Evolutionary conservation across 2,329 filamentous ascomycete genomes (phyloP), one percentile per base, ranked within the genome.

Genomic region (Polychaeton citri): DNA sequence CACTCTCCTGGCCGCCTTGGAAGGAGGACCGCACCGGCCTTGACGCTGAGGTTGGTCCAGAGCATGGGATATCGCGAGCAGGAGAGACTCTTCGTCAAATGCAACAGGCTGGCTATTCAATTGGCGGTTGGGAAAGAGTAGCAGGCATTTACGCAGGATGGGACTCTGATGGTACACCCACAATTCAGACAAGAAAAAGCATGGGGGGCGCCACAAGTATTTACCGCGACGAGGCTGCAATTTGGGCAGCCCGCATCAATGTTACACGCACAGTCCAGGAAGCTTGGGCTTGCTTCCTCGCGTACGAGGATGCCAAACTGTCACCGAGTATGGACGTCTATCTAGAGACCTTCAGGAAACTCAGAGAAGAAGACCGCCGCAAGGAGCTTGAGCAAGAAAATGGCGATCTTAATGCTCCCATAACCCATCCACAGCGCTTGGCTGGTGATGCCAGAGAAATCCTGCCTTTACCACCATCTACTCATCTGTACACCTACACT

Each of bases 1-100:
- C 71, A 2, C 57, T 64, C 6, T 73, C 71, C 6, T 79, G 75
- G 75, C 75, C 75, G 10, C 75, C 75, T 0, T 79, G 74, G 73
- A 77, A 76, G 51, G 67, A 73, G 48, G 68, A 74, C 32, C 71
- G 64, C 36, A 66, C 71, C 12, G 73, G 71, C 1, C 71, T 78
- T 48, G 74, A 79, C 47, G 63, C 65, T n/a, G 60, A 65, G 10
- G 68, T 73, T 37, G 68, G 65, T 8, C 64, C 66, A 32, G 67
- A 73, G 28, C 66, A 72, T 39, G 72, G 72, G 40, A 61, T 61
- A 19, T 76, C 72, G 38, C 66, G 69, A 38, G 72, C 73, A n/a
- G 65, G 65, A 38, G 61, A 66, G 24, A 66, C 72, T 5, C 51
- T 79, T 32, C 53, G 57, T 26, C 66, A 68, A 37, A 76, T 76